These are phyloP conservation scores for Yarrowia yakushimensis DNA, from an alignment of 805 yeast genomes.

Conservation along the genomic window DNA sequence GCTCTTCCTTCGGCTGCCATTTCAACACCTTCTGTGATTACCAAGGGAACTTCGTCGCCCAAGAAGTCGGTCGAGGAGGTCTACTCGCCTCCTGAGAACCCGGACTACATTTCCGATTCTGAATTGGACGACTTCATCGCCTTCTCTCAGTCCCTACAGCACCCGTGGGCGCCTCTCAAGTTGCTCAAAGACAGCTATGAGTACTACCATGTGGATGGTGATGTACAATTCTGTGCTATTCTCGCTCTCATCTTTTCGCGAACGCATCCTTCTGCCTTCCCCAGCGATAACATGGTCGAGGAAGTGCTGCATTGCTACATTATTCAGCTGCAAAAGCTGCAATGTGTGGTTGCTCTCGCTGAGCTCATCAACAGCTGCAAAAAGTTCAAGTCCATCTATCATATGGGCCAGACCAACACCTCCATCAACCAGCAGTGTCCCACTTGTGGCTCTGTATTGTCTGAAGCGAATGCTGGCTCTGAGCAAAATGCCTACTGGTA, in stretches of 20 bases:
- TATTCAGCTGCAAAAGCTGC: constrained; percentile 6
- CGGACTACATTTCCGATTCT: constrained; percentile 3
- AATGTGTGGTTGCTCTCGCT: constrained; percentile 14
- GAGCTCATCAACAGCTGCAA: constrained; percentile 12
- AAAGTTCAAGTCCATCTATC: constrained; percentile 2
- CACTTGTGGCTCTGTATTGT: neutral
- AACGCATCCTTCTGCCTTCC: constrained; percentile 38
- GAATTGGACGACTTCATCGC: constrained; percentile 10
- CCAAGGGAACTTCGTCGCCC: neutral
- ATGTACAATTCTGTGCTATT: constrained; percentile 57
- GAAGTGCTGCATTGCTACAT: constrained; percentile 14
- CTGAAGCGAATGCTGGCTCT: neutral
- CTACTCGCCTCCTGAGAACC: neutral
- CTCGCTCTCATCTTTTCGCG: constrained; percentile 53
- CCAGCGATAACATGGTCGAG: constrained; percentile 40
- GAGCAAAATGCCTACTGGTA: constrained; percentile 54
- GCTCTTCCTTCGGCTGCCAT: neutral
- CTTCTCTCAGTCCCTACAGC: constrained; percentile 26
- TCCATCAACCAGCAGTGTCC: constrained; percentile 4
- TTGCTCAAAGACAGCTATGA: constrained; percentile 52
- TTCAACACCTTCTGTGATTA: neutral
- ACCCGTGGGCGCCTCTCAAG: constrained; percentile 57
- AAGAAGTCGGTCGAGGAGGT: neutral
- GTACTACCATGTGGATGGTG: constrained; percentile 60
- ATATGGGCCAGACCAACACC: constrained; percentile 23